Evolutionary conservation across 2,329 filamentous ascomycete species (phyloP), one percentile per base, ranked within the genome.

Genomic region (Colletotrichum eleusines): DNA sequence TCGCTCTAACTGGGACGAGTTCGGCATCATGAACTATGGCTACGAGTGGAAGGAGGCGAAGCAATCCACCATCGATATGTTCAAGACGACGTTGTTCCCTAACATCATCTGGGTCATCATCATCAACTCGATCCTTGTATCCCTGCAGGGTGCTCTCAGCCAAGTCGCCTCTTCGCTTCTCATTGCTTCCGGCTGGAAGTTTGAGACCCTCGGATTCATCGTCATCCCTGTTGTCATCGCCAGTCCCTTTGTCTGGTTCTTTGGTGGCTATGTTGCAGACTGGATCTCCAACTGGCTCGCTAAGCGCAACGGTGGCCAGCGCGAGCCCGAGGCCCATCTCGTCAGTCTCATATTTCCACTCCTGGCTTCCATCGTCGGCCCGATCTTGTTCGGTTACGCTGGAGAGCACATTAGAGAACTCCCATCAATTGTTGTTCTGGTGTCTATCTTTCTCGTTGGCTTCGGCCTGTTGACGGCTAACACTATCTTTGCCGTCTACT

Each of bases 241-340:
- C 1, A 72, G 70, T 18, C 72, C 72, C 8, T 73, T 73, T 23
- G 70, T 73, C 23, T 73, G 71, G 66, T 57, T 73, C 50, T 73
- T 80, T 16, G 77, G 75, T 2, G 78, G 79, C 9, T 77, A 75
- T n/a, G 65, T 79, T 4, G 80, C 78, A 5, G 79, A 79, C 42
- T 65, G 66, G 23, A 68, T 78, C 9, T 74, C 77, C 40, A 79
- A 79, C 33, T 71, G 62, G 26, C 64, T 79, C 5, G 77, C 80
- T 20, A 74, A 72, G 40, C 75, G 74, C 62, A 77, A 75, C 57
- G 74, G 74, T 57, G 75, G 75, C 14, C 70, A 71, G 2, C 77
- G 79, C 38, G 77, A 81, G 74, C 76, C 80, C 16, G 80, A 81
- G 73, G 76, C 77, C 53, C 78, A 77, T 60, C 76, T 81, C 11